Evolutionary conservation across 345 rosid genomes (phyloP).

Genomic region (Acer saccharum): DNA sequence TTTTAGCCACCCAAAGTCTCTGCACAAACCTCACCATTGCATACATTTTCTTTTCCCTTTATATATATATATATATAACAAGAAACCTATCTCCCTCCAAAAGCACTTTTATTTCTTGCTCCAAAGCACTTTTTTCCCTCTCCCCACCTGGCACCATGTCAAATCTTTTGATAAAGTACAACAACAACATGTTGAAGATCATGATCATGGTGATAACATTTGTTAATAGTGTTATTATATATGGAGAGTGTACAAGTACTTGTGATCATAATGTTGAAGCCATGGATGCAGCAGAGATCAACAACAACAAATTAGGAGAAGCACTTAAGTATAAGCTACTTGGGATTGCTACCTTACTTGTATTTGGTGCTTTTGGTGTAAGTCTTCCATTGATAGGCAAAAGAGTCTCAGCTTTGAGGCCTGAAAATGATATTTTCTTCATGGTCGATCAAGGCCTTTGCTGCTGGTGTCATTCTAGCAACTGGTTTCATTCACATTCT

Average conservation of each 20-base stretch:
- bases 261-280: conserved; percentile 9
- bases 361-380: conserved; percentile 57
- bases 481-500: conserved; percentile 70
- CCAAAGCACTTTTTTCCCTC: background rate
- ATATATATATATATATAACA: background rate
- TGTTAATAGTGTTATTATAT: conserved; percentile 3
- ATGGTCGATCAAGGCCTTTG: conserved; percentile 62
- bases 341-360: conserved; percentile 55
- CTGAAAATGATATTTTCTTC: conserved; percentile 60
- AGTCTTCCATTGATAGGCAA: conserved; percentile 49
- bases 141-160: conserved; percentile 6
- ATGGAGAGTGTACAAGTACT: conserved; percentile 28
- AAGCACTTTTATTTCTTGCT: background rate
- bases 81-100: background rate
- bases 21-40: background rate
- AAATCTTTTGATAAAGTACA: background rate
- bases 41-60: background rate
- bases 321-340: conserved; percentile 42
- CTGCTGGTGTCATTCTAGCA: conserved; percentile 69
- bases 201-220: background rate
- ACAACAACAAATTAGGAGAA: conserved; percentile 12
- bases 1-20: conserved; percentile 17
- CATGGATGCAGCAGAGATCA: background rate
- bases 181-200: conserved; percentile 4
- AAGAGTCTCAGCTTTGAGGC: conserved; percentile 35